A percentile compares a stretch with the other conserved stretches of the same genome.
Conservation (phyloP, 306 rosid species). For the Ormosia emarginata region DNA sequence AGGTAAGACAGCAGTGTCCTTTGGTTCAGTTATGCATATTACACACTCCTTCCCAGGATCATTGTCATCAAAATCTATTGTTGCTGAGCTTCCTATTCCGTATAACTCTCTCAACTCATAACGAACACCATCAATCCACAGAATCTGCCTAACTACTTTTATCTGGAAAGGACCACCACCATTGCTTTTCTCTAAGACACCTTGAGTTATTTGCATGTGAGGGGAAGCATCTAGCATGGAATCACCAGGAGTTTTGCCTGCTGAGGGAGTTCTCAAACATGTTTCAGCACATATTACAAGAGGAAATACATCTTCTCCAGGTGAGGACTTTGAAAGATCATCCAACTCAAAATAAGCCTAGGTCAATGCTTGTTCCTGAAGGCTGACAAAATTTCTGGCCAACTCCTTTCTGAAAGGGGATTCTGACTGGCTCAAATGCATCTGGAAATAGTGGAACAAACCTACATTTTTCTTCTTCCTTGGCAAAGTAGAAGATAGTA, state of each 20-base stretch:
- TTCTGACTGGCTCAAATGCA: conserved; percentile 56
- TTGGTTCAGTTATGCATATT: conserved; percentile 95
- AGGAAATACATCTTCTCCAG: conserved; percentile 72
- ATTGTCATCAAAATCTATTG: conserved; percentile 53
- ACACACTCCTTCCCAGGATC: conserved; percentile 86
- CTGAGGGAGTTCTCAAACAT: conserved; percentile 28
- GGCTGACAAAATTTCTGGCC: conserved; percentile 81
- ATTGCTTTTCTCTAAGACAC: conserved; percentile 67
- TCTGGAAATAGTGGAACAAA: conserved; percentile 67
- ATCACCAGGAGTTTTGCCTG: conserved; percentile 32
- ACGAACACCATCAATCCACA: conserved; percentile 78
- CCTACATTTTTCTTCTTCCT: conserved; percentile 76
- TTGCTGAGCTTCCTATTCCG: conserved; percentile 72
- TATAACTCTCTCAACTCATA: conserved; percentile 86
- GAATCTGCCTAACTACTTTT: conserved; percentile 72
- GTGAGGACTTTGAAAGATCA: conserved; percentile 74
- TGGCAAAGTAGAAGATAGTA: conserved; percentile 78
- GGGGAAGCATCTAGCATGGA: conserved; percentile 40
- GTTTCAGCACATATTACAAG: conserved; percentile 84
- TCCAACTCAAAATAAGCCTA: conserved; percentile 89
- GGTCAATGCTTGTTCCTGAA: conserved; percentile 87
- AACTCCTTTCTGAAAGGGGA: conserved; percentile 73
- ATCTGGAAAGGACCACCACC: conserved; percentile 55
- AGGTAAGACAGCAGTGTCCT: conserved; percentile 84
- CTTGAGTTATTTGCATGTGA: conserved; percentile 87